Evolutionary conservation across 495 filamentous ascomycete species (phyloP), one percentile per base, ranked within the genome.

Genomic region (Neurospora sp.): DNA sequence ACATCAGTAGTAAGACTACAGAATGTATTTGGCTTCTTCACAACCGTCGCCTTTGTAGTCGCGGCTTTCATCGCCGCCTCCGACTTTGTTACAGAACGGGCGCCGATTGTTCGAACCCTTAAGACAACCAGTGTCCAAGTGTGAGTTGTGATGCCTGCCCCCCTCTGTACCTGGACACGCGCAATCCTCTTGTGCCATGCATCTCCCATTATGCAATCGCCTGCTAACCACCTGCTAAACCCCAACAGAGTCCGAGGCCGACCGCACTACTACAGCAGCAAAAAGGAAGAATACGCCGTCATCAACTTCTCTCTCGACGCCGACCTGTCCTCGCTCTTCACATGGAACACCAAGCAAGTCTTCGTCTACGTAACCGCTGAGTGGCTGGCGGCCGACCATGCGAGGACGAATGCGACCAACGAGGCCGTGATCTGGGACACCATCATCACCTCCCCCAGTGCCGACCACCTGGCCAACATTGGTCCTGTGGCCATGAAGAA

Each of bases 281-380:
- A 95, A 82, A 92, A 91, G 78, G 94, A 97, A 82, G 95, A 99
- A 83, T 97, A 97, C 81, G 95, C 94, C 74, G 88, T 95, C 78
- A 91, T 99, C 81, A 92, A 90, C 77, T 98, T 99, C 87, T 92
- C 95, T 77, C 89, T 98, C 28, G 91, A 97, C 75, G 84, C 85
- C 43, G 95, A 99, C 83, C 88, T 99, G 70, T 89, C 90, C 72
- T 90, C 92, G 37, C 91, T 99, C 78, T 98, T 97, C 90, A 97
- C 92, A 83, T 99, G 96, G 96, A 99, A 99, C 85, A 99, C 96
- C n/a, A 99, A 99, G 83, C 94, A 98, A 83, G 83, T 98, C 77
- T 99, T 98, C 84, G 89, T 96, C 82, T 99, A 96, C 87, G 89
- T 99, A 69, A 92, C 92, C 70, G 94, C 94, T 40, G 89, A 89